Percentiles rank a stretch among this genome's conserved stretches.
Conservation (phyloP, 345 rosid genomes). For the Populus nigra region DNA sequence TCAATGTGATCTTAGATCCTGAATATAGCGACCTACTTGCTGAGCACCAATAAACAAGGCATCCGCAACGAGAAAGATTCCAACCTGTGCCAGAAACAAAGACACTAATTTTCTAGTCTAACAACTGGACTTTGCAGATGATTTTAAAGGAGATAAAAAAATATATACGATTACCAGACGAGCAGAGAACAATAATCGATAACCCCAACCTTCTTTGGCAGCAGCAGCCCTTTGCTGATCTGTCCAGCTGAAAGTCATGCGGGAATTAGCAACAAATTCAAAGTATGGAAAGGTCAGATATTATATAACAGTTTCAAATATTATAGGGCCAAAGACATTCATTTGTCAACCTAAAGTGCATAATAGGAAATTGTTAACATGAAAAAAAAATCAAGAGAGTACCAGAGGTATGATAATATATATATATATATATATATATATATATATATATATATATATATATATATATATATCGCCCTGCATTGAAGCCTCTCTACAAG, state of each 20-base stretch:
- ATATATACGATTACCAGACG: slow-evolving; percentile 55
- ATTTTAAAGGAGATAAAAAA: not conserved
- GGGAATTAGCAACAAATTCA: slow-evolving; percentile 3
- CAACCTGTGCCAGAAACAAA: slow-evolving; percentile 45
- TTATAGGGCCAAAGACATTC: not conserved
- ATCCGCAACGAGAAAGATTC: slow-evolving; percentile 66
- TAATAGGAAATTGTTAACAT: not conserved
- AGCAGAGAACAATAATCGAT: slow-evolving; percentile 63
- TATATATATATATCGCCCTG: too few relatives aligned
- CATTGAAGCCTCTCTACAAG: not conserved
- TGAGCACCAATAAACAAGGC: slow-evolving; percentile 75
- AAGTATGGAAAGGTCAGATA: not conserved
- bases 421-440: too few relatives aligned
- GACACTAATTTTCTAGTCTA: slow-evolving; percentile 6
- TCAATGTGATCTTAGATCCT: slow-evolving; percentile 67
- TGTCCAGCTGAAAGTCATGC: slow-evolving; percentile 63
- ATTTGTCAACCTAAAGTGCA: not conserved
- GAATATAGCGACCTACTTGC: slow-evolving; percentile 65
- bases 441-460: too few relatives aligned
- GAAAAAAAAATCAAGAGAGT: not conserved
- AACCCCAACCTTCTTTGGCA: slow-evolving; percentile 93
- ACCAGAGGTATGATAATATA: too few relatives aligned
- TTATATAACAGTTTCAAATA: not conserved
- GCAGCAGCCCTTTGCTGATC: slow-evolving; percentile 91
- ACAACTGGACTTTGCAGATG: not conserved